A percentile compares a stretch with the other conserved stretches of the same genome.
These are phyloP conservation scores for Solanum dulcamara DNA, from an alignment of 257 asterid genomes.

Conservation along the genomic window DNA sequence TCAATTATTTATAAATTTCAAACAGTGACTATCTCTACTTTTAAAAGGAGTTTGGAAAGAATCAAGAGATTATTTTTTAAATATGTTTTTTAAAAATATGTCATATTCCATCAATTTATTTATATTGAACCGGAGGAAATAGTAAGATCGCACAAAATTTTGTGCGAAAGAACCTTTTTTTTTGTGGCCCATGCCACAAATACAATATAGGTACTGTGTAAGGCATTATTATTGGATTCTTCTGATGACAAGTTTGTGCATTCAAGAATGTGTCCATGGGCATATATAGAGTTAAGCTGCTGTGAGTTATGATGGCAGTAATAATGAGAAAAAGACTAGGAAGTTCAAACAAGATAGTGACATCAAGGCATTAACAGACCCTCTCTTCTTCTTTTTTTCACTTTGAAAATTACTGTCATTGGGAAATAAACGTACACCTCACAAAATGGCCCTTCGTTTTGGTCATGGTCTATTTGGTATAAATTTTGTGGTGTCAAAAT, in stretches of 20 bases:
- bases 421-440: not conserved
- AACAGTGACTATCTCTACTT: not conserved
- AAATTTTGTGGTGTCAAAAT: too few species aligned
- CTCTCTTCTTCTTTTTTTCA: not conserved
- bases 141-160: not conserved
- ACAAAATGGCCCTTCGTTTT: constrained; percentile 1
- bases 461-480: not conserved
- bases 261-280: not conserved
- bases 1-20: not conserved
- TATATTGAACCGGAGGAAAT: not conserved
- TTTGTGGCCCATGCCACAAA: not conserved
- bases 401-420: not conserved
- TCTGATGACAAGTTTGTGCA: not conserved
- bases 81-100: too few species aligned
- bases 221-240: constrained; percentile 1
- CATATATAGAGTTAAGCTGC: not conserved
- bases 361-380: constrained; percentile 1
- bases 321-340: constrained; percentile 10
- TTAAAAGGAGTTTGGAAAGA: not conserved
- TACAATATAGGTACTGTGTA: not conserved
- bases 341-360: constrained; percentile 9
- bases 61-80: too few species aligned
- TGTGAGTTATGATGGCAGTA: not conserved
- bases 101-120: not conserved
- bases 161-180: not conserved